A percentile compares a stretch with the other conserved stretches of the same genome.
These are phyloP conservation scores for Chlorella variabilis DNA, from an alignment of 163 green algal genomes.

Conservation along the genomic window DNA sequence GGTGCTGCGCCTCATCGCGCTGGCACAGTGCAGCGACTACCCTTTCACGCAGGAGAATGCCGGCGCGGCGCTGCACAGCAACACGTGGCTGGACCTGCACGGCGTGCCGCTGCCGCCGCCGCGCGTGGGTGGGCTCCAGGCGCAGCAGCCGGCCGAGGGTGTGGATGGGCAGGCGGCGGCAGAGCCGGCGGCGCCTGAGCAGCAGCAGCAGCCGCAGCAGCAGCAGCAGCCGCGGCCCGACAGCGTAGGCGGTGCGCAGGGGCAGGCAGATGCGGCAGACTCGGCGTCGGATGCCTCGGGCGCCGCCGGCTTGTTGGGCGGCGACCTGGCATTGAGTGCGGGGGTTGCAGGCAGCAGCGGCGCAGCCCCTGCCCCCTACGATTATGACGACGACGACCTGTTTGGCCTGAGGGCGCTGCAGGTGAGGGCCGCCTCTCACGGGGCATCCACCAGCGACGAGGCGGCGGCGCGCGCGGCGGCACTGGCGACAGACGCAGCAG, in stretches of 20 bases:
- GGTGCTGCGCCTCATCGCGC: slow-evolving; percentile 61
- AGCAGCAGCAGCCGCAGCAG: slow-evolving; percentile 6
- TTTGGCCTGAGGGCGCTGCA: slow-evolving; percentile 29
- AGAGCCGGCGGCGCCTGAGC: background rate
- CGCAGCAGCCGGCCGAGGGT: no score
- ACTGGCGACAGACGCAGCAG: background rate
- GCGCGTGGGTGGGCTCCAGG: background rate
- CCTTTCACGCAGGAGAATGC: slow-evolving; percentile 31
- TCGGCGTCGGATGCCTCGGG: no score
- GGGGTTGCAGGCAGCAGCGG: no score
- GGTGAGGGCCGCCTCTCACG: background rate
- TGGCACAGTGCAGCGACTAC: slow-evolving; percentile 36
- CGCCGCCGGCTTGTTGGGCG: no score
- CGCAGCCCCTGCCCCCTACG: background rate
- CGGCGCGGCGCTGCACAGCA: slow-evolving; percentile 23
- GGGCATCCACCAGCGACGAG: background rate
- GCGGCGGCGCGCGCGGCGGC: background rate
- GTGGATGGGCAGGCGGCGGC: background rate
- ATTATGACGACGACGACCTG: slow-evolving; percentile 25
- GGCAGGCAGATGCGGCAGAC: no score
- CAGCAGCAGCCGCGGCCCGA: background rate
- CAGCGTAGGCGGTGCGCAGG: background rate
- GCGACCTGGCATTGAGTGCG: no score
- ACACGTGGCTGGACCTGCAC: slow-evolving; percentile 32
- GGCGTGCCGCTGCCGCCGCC: slow-evolving; percentile 30